Conservation (phyloP, 352 stramenopile species). For the Blastocystis sp. region DNA sequence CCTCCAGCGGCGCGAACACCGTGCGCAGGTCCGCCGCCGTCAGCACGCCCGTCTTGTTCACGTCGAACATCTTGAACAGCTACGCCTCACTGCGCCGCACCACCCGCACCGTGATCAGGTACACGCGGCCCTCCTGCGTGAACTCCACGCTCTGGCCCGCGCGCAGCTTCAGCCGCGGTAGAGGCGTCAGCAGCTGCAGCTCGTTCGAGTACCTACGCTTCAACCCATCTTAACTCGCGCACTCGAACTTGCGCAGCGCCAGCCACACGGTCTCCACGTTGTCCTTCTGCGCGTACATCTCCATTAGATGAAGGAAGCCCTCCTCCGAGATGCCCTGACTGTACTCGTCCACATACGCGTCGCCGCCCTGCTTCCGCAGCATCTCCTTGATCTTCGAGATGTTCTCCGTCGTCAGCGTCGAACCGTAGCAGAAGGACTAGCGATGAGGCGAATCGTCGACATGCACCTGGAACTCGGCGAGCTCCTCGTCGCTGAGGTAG, state of each 20-base stretch:
- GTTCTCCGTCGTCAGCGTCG: neutral
- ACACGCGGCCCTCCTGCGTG: neutral
- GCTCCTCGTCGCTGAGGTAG: neutral
- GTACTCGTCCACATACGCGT: neutral
- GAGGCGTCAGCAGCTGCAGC: neutral
- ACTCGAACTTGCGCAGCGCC: neutral
- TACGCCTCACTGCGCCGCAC: neutral
- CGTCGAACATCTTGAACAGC: conserved; percentile 32
- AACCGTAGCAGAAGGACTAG: conserved; percentile 20
- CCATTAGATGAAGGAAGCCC: conserved; percentile 30
- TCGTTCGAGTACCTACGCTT: conserved; percentile 7
- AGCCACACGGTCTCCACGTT: conserved; percentile 28
- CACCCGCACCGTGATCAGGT: conserved; percentile 13
- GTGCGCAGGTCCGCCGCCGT: neutral
- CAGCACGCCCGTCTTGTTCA: conserved; percentile 31
- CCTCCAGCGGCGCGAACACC: conserved; percentile 19
- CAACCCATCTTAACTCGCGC: neutral
- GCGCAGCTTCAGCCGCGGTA: neutral
- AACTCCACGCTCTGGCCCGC: conserved; percentile 54
- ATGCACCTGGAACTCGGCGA: conserved; percentile 28
- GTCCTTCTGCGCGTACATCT: conserved; percentile 42
- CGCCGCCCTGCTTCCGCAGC: conserved; percentile 6
- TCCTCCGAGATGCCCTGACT: conserved; percentile 47
- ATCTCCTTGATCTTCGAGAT: conserved; percentile 1
- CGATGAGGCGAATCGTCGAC: neutral